Evolutionary conservation across 2,329 filamentous ascomycete genomes (phyloP), one percentile per base, ranked within the genome.

Genomic region (Colletotrichum limetticola): DNA sequence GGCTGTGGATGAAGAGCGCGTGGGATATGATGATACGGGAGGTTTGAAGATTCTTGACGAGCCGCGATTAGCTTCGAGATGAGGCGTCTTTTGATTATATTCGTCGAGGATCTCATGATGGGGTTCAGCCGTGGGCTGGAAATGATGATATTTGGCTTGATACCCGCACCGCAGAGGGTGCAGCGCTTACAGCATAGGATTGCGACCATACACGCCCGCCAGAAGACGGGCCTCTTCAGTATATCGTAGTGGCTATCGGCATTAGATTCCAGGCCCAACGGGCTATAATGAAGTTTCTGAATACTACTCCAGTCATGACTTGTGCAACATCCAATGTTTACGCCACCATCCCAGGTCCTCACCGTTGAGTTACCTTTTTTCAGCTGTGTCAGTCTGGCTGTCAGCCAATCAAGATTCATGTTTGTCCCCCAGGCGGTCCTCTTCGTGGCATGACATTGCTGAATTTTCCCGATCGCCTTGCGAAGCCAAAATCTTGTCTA

Each of bases 1-100:
- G 63, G 90, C 89, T 37, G 91, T 92, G 3, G 83, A 89, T 63
- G 86, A 89, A 71, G 87, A 89, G 1, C 82, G 89, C 56, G 88
- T 93, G 70, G 85, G 84, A 49, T 91, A 88, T 75, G 87, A 91
- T 70, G 83, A 86, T n/a, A 72, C 69, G 1, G 89, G 89, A 0
- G 82, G 81, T 5, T 76, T 91, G 76, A 81, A 80, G 69, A 87
- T 90, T 52, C 56, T 75, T 22, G 72, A 66, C 5, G 60, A 67
- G 56, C 72, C 72, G 42, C 65, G 66, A 14, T 32, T 26, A 26
- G 59, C 28, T 9, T 59, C 16, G 46, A 26, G 24, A 11, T 37
- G 28, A 64, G 7, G 56, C 6, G 6, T 24, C 2, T 30, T 42
- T 62, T 30, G 12, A 62, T 53, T 22, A 11, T 2, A 11, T n/a